Evolutionary conservation across 2,329 filamentous ascomycete species (phyloP).

Genomic region (Rhynchosporium graminicola): DNA sequence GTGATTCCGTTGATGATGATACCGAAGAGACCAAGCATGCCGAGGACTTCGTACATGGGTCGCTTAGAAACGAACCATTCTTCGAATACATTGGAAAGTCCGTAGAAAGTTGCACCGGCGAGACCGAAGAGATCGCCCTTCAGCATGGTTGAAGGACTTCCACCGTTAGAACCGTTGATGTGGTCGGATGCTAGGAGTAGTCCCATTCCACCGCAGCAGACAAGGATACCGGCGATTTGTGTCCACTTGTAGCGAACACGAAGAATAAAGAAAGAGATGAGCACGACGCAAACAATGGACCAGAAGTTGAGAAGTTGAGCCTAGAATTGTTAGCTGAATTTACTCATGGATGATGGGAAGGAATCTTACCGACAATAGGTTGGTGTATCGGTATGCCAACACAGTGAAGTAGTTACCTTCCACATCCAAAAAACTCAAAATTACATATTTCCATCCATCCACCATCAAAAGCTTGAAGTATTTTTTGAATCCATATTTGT

Average conservation of each 20-base stretch:
- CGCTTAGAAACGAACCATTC: slow-evolving; percentile 89
- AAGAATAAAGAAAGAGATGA: slow-evolving; percentile 79
- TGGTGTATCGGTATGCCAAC: slow-evolving; percentile 72
- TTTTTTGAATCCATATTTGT: slow-evolving; percentile 73
- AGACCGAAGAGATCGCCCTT: slow-evolving; percentile 94
- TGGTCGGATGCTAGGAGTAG: slow-evolving; percentile 85
- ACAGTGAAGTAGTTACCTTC: slow-evolving; percentile 98
- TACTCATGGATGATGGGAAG: background rate
- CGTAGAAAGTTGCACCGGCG: slow-evolving; percentile 87
- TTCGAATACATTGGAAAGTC: slow-evolving; percentile 86
- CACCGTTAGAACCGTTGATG: slow-evolving; percentile 73
- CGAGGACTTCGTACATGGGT: slow-evolving; percentile 90
- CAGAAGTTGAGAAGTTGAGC: slow-evolving; percentile 98
- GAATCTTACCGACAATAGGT: slow-evolving; percentile 26
- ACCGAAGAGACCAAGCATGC: slow-evolving; percentile 85
- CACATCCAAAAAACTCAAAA: slow-evolving; percentile 90
- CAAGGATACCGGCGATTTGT: slow-evolving; percentile 82
- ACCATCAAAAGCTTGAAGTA: slow-evolving; percentile 64
- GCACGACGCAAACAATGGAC: slow-evolving; percentile 91
- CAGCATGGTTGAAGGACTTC: slow-evolving; percentile 67
- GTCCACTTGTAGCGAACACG: slow-evolving; percentile 85
- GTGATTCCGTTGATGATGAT: slow-evolving; percentile 90
- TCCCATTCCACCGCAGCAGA: slow-evolving; percentile 89
- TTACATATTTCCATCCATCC: slow-evolving; percentile 91
- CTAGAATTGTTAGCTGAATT: slow-evolving; percentile 54